phyloP scores from a whole-genome alignment of 805 yeast genomes.

The Myxozyma melibiosi region DNA sequence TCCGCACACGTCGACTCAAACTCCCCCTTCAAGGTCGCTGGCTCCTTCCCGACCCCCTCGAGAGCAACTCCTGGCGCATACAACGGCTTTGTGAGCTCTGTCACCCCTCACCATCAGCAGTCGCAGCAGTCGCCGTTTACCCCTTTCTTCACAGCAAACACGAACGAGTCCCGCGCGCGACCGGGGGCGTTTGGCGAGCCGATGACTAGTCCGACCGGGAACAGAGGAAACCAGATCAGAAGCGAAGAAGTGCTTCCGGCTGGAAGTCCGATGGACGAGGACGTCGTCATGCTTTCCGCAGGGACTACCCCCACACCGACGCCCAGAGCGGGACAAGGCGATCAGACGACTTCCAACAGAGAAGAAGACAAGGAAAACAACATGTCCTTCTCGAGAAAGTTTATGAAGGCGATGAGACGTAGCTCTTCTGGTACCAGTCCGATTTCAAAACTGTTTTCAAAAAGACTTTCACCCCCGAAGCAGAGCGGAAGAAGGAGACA shows the following conservation, averaged over 20 bases:
- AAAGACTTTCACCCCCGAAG: constrained; percentile 10
- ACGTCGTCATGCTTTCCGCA: constrained; percentile 25
- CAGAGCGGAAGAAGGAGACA: neutral
- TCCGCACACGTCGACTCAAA: constrained; percentile 18
- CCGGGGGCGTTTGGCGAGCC: neutral
- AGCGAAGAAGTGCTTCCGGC: neutral
- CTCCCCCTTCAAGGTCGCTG: constrained; percentile 13
- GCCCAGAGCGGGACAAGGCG: neutral
- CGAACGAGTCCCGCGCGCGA: neutral
- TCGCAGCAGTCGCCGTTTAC: constrained; percentile 2
- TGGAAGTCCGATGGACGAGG: constrained; percentile 25
- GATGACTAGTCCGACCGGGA: neutral
- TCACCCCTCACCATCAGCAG: constrained; percentile 4
- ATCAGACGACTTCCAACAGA: neutral
- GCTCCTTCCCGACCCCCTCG: constrained; percentile 11
- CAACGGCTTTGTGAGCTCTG: neutral
- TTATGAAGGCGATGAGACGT: constrained; percentile 8
- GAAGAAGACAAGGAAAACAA: neutral
- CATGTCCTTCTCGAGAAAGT: constrained; percentile 1
- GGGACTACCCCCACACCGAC: constrained; percentile 4
- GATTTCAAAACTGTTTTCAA: constrained; percentile 3
- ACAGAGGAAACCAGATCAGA: neutral
- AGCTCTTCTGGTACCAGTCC: constrained; percentile 8
- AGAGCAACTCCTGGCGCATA: neutral
- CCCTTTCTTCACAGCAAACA: constrained; percentile 15